Percentiles rank a stretch among this genome's conserved stretches.
These are phyloP conservation scores for Malus hybrid DNA, from an alignment of 331 rosid genomes.

Conservation along the genomic window DNA sequence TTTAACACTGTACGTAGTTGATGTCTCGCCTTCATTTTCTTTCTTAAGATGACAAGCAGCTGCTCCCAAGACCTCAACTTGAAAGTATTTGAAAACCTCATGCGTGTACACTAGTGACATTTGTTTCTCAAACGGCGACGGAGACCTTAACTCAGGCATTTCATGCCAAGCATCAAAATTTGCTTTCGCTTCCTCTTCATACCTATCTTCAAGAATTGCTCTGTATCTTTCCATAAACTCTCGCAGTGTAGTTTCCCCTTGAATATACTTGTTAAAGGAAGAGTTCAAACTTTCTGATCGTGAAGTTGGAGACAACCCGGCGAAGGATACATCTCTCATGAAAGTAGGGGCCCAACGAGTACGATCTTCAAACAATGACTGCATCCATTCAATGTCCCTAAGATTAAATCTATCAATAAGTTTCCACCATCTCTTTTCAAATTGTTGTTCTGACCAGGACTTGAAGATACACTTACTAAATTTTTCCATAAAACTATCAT, in stretches of 20 bases:
- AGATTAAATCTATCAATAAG: conserved; percentile 58
- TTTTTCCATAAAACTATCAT: conserved; percentile 53
- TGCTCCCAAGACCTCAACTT: conserved; percentile 84
- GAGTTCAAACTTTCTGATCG: conserved; percentile 58
- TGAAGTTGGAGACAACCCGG: conserved; percentile 59
- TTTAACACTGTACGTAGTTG: conserved; percentile 52
- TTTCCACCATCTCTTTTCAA: conserved; percentile 86
- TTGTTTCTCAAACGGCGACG: conserved; percentile 91
- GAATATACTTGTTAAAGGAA: conserved; percentile 60
- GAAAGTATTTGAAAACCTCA: conserved; percentile 63
- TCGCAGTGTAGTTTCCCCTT: conserved; percentile 55
- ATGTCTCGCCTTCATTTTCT: conserved; percentile 50
- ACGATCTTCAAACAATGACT: conserved; percentile 62
- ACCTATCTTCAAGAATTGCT: conserved; percentile 70
- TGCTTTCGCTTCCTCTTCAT: conserved; percentile 90
- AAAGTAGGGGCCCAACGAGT: conserved; percentile 72
- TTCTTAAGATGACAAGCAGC: conserved; percentile 92
- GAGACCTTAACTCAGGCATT: conserved; percentile 84
- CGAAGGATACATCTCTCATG: conserved; percentile 63
- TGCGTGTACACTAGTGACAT: conserved; percentile 61
- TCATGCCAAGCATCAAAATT: conserved; percentile 97
- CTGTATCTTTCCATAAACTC: conserved; percentile 64
- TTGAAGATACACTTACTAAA: conserved; percentile 53
- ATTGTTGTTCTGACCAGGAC: conserved; percentile 75
- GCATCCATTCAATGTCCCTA: conserved; percentile 67